phyloP scores from a whole-genome alignment of 306 rosid genomes.

The Trifolium dubium region DNA sequence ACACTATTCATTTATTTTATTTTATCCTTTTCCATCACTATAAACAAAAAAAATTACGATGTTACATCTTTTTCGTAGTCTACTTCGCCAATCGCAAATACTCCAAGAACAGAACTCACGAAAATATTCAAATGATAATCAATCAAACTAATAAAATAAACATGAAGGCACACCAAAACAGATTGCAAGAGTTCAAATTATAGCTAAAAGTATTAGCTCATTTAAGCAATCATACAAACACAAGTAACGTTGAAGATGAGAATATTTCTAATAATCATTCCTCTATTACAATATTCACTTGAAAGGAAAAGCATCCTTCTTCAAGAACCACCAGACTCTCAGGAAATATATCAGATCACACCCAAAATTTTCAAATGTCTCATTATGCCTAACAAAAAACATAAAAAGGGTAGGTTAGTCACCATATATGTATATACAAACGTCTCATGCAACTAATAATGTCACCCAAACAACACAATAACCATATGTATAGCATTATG shows the following conservation, averaged over 20 bases:
- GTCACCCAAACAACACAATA: conserved; percentile 22
- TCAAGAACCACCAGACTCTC: conserved; percentile 47
- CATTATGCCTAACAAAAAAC: conserved; percentile 56
- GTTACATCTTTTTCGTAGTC: background rate
- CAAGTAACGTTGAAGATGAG: conserved; percentile 39
- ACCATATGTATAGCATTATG: conserved; percentile 10
- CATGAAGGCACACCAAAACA: conserved; percentile 31
- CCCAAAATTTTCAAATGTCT: conserved; percentile 46
- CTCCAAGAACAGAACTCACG: conserved; percentile 11
- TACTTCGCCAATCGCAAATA: background rate
- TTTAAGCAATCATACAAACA: conserved; percentile 58
- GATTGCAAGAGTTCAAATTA: conserved; percentile 44
- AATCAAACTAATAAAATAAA: conserved; percentile 40
- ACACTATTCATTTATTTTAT: background rate
- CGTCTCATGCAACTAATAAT: background rate
- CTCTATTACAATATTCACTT: conserved; percentile 61
- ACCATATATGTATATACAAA: background rate
- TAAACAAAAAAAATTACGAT: background rate
- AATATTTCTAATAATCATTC: conserved; percentile 52
- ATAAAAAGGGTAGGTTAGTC: conserved; percentile 25
- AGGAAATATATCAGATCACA: conserved; percentile 35
- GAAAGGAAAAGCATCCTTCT: conserved; percentile 49
- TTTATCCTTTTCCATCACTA: background rate
- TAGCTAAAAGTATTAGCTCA: conserved; percentile 66
- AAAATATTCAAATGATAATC: conserved; percentile 29